phyloP scores from a whole-genome alignment of 2,329 filamentous ascomycete species.

The Nannizziopsis barbatae region DNA sequence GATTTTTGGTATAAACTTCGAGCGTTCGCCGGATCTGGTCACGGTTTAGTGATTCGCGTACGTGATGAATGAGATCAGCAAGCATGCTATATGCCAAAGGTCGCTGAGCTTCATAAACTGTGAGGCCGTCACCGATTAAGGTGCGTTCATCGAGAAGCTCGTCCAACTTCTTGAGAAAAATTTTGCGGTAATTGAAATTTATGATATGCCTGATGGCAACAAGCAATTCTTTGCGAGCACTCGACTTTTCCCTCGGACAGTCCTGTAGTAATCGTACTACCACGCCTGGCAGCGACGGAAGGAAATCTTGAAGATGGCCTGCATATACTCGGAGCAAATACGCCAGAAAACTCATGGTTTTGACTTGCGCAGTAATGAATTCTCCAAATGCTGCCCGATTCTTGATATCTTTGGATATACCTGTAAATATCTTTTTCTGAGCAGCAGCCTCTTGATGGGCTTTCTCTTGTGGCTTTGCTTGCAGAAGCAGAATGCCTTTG shows the following conservation, averaged over 20 bases:
- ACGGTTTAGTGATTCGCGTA: constrained; percentile 74
- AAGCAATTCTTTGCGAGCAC: constrained; percentile 83
- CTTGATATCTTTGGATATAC: constrained; percentile 85
- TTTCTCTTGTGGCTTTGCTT: constrained; percentile 86
- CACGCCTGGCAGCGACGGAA: constrained; percentile 73
- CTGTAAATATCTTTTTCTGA: constrained; percentile 74
- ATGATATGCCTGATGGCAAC: constrained; percentile 97
- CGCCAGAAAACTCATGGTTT: constrained; percentile 97
- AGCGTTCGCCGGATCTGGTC: constrained; percentile 93
- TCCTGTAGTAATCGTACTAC: constrained; percentile 86
- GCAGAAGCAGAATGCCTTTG: constrained; percentile 74
- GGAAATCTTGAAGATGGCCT: constrained; percentile 74
- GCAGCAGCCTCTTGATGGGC: constrained; percentile 76
- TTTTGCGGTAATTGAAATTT: constrained; percentile 95
- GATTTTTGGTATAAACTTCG: constrained; percentile 90
- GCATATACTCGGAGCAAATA: constrained; percentile 84
- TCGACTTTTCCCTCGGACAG: constrained; percentile 87
- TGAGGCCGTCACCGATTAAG: constrained; percentile 87
- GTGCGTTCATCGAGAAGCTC: constrained; percentile 89
- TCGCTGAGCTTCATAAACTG: constrained; percentile 91
- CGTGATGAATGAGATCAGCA: constrained; percentile 93
- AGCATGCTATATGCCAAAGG: constrained; percentile 97
- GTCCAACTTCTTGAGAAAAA: constrained; percentile 89
- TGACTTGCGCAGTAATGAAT: constrained; percentile 94
- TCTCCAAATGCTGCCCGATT: constrained; percentile 92